Evolutionary conservation across 2,329 filamentous ascomycete species (phyloP).

Genomic region (Myriosclerotinia duriaeana): DNA sequence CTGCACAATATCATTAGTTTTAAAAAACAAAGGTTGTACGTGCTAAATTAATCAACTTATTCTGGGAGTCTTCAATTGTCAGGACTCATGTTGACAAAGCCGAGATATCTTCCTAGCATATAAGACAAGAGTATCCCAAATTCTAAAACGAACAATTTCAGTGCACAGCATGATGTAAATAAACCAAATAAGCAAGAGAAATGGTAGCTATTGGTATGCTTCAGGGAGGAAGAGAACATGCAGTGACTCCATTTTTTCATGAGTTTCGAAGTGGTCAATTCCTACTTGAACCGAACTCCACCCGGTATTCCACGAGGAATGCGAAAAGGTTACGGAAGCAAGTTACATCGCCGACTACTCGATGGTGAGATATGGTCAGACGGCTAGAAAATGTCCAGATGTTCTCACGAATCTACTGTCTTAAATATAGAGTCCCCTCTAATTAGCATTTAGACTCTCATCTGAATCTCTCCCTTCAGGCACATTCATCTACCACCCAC

Average conservation of each 20-base stretch:
- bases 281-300: background rate
- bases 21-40: no score
- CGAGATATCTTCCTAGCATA: background rate
- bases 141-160: background rate
- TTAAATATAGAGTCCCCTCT: background rate
- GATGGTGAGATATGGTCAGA: background rate
- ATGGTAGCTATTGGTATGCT: no score
- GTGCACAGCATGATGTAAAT: background rate
- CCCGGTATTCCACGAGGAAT: constrained; percentile 9
- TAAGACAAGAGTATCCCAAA: background rate
- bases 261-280: background rate
- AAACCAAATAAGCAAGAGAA: no score
- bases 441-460: background rate
- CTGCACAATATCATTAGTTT: no score
- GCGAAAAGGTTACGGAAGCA: background rate
- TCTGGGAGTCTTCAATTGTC: no score
- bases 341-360: constrained; percentile 5
- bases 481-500: background rate
- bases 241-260: no score
- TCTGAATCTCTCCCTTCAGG: background rate
- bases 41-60: no score
- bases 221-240: no score
- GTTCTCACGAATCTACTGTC: accelerated
- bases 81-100: background rate
- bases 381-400: background rate